Evolutionary conservation across 495 filamentous ascomycete genomes (phyloP), one percentile per base, ranked within the genome.

Genomic region (Hypoxylon lenormandii): DNA sequence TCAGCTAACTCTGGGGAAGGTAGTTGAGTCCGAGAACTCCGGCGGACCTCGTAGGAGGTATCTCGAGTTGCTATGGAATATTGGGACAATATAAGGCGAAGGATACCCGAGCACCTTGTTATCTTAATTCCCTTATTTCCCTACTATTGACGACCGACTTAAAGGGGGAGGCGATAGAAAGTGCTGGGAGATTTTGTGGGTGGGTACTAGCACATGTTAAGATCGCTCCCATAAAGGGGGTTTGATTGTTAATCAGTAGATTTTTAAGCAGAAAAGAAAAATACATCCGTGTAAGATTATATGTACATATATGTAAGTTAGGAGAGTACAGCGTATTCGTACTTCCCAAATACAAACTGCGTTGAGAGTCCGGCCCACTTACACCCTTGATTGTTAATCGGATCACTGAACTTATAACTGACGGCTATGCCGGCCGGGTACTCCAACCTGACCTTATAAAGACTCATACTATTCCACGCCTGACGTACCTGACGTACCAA

Each of bases 391-490:
- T 56, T 54, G 16, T 42, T 55, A 40, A 47, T 63, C 40, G 28
- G 16, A 40, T 36, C 52, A 16, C 21, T 30, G 21, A 12, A 23
- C 40, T 19, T 36, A 33, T 30, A 13, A 13, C 21, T 4, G 22
- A 47, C 37, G 40, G 38, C 10, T 52, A 65, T 60, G 55, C 36
- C 23, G 30, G 15, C 42, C 54, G 60, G 60, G 46, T 38, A 51
- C 45, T 54, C 60, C 60, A 60, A 51, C 56, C n/a, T n/a, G n/a
- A n/a, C n/a, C n/a, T 47, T 38, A 55, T 48, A 28, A 30, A 6
- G 21, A 21, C 15, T 58, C 61, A 8, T 43, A 45, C 16, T 46
- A 60, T 70, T 61, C 61, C 66, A 70, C 60, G 40, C 51, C n/a
- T n/a, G n/a, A n/a, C n/a, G n/a, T n/a, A n/a, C n/a, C 56, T 12